These are phyloP conservation scores for Rhododendron vialii DNA, from an alignment of 148 eudicot species.

Conservation along the genomic window DNA sequence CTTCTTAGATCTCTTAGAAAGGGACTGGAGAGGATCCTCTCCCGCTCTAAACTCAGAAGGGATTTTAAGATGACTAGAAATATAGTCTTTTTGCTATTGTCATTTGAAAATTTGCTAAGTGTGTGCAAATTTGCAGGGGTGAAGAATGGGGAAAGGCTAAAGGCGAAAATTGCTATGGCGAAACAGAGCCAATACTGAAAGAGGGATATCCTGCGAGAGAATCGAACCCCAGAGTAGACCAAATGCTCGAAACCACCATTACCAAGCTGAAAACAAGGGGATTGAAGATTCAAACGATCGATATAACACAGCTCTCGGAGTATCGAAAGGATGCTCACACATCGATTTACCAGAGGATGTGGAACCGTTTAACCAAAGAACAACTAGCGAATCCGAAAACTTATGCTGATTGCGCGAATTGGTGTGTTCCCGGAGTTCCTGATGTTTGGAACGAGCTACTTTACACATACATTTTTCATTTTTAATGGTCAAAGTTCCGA, in stretches of 20 bases:
- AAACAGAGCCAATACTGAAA: conserved; percentile 2
- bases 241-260: background rate
- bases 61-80: background rate
- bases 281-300: background rate
- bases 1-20: too few relatives aligned
- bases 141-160: conserved; percentile 5
- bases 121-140: background rate
- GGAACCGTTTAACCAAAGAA: background rate
- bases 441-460: conserved; percentile 17
- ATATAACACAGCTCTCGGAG: conserved; percentile 10
- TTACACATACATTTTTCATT: background rate
- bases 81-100: background rate
- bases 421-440: conserved; percentile 17
- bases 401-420: conserved; percentile 8
- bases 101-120: background rate
- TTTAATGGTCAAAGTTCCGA: background rate
- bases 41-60: too few relatives aligned
- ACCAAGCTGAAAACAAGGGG: background rate
- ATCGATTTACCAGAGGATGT: conserved; percentile 4
- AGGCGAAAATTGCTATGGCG: background rate
- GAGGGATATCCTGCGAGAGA: background rate
- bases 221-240: background rate
- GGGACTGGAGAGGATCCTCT: too few relatives aligned
- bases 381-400: background rate
- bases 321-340: conserved; percentile 13